phyloP scores from a whole-genome alignment of 352 stramenopile species.

The Phytophthora sojae region DNA sequence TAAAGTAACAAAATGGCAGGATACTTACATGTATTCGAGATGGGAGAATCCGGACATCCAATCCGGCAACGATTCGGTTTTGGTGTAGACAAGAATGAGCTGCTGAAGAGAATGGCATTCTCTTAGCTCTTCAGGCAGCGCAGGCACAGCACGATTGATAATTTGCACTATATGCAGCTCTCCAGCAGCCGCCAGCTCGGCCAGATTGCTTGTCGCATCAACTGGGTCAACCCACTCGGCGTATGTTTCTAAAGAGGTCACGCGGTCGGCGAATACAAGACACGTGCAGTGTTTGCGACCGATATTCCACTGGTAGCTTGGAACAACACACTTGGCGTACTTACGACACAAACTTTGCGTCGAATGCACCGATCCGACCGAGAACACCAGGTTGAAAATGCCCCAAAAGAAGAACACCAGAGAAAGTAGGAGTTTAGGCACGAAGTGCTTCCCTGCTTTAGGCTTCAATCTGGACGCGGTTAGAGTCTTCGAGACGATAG shows the following conservation, averaged over 20 bases:
- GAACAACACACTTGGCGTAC: neutral
- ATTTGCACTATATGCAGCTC: slow-evolving; percentile 48
- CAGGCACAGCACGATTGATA: slow-evolving; percentile 44
- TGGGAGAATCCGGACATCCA: slow-evolving; percentile 32
- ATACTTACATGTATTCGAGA: slow-evolving; percentile 43
- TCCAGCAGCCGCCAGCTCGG: slow-evolving; percentile 29
- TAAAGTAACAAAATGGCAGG: neutral
- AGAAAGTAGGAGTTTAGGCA: neutral
- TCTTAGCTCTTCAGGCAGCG: slow-evolving; percentile 34
- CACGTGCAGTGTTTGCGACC: neutral
- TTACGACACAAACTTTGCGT: neutral
- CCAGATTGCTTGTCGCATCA: slow-evolving; percentile 33
- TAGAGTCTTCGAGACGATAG: neutral
- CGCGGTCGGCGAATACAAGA: slow-evolving; percentile 3
- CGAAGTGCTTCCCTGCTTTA: neutral
- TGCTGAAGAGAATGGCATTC: slow-evolving; percentile 39
- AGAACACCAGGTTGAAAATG: neutral
- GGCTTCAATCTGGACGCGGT: neutral
- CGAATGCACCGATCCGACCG: neutral
- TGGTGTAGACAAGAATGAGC: slow-evolving; percentile 40
- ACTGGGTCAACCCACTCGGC: slow-evolving; percentile 39
- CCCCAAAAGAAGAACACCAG: neutral
- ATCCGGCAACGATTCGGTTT: slow-evolving; percentile 28
- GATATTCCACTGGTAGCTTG: slow-evolving; percentile 3
- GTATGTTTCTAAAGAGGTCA: slow-evolving; percentile 27